These are phyloP conservation scores for Ramaria rubella DNA, from an alignment of 768 basidiomycete species.

Conservation along the genomic window DNA sequence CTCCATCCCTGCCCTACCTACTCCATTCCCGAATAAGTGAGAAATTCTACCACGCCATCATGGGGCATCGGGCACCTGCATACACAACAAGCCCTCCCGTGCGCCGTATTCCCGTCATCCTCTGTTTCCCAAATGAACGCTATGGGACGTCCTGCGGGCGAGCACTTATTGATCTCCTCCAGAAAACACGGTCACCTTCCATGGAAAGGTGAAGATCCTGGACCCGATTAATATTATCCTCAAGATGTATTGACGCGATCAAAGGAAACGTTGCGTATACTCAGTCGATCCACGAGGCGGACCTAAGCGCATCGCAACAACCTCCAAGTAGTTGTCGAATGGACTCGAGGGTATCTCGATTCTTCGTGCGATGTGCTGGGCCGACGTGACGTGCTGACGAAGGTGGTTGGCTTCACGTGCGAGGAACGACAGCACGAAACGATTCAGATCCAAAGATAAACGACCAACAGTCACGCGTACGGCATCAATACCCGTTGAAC, in stretches of 20 bases:
- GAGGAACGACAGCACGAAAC: conserved; percentile 77
- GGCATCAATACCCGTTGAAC: conserved; percentile 47
- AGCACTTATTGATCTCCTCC: conserved; percentile 53
- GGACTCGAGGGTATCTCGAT: conserved; percentile 59
- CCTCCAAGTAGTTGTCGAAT: conserved; percentile 51
- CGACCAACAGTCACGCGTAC: conserved; percentile 60
- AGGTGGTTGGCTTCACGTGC: conserved; percentile 65
- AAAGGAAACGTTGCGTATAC: conserved; percentile 65
- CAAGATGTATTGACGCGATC: conserved; percentile 70
- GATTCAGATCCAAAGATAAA: conserved; percentile 51
- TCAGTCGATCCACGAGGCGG: conserved; percentile 35
- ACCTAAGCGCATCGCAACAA: conserved; percentile 26
- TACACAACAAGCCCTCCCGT: conserved; percentile 55
- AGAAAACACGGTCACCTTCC: conserved; percentile 45
- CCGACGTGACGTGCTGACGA: conserved; percentile 65
- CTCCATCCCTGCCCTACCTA: conserved; percentile 50
- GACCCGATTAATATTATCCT: too few relatives aligned
- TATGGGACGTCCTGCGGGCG: conserved; percentile 43
- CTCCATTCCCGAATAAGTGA: conserved; percentile 31
- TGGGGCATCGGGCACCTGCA: conserved; percentile 57
- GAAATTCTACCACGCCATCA: conserved; percentile 44
- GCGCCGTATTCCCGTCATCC: conserved; percentile 27
- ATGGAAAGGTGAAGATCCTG: conserved; percentile 66
- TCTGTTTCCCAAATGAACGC: conserved; percentile 7
- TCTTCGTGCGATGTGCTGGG: conserved; percentile 43